Evolutionary conservation across 352 stramenopile genomes (phyloP).

Genomic region (Phytophthora tentaculata): DNA sequence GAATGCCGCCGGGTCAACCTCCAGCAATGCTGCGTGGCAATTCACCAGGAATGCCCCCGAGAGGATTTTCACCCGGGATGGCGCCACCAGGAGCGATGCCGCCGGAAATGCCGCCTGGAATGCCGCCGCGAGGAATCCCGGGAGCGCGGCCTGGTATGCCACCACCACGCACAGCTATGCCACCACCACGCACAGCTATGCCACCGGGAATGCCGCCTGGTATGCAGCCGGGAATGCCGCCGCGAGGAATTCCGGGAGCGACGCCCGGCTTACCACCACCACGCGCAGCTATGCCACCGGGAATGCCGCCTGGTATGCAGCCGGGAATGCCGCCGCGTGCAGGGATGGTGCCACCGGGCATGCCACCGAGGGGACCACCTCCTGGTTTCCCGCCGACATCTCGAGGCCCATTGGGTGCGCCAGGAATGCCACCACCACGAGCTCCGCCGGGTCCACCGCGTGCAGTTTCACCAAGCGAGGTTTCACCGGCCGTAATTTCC

Average conservation of each 20-base stretch:
- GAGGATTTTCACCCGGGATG: no score
- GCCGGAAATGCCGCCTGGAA: constrained; percentile 32
- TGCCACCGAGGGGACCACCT: constrained; percentile 17
- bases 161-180: constrained; percentile 19
- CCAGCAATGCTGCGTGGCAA: no score
- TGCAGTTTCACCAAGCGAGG: constrained; percentile 3
- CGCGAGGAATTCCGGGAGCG: background rate
- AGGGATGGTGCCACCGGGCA: background rate
- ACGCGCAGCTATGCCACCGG: constrained; percentile 1
- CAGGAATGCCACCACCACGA: constrained; percentile 23
- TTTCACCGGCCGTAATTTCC: constrained; percentile 10
- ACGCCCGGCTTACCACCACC: constrained; percentile 22
- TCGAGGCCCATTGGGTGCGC: no score
- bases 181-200: background rate
- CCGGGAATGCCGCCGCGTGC: no score
- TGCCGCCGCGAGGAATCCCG: constrained; percentile 26
- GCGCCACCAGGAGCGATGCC: no score
- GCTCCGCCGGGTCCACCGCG: constrained; percentile 18
- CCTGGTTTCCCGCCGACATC: no score
- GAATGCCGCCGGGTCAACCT: constrained; percentile 18
- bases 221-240: constrained; percentile 10
- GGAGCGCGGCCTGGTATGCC: constrained; percentile 32
- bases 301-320: constrained; percentile 26
- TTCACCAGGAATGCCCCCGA: no score
- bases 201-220: constrained; percentile 29